Evolutionary conservation across 2,329 filamentous ascomycete species (phyloP).

Genomic region (Botrytis pseudocinerea): DNA sequence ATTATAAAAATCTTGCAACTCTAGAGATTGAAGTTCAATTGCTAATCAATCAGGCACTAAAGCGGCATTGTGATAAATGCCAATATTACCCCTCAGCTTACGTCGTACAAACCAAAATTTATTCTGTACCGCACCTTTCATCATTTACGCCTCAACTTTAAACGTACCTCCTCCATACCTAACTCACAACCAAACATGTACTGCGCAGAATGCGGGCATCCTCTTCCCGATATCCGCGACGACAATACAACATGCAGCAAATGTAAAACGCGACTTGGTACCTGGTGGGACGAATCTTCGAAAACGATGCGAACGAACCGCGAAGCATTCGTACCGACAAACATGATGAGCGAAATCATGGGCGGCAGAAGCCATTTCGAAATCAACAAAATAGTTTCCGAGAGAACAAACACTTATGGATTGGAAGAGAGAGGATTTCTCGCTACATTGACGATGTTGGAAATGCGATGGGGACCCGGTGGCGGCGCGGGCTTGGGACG

Average conservation of each 20-base stretch:
- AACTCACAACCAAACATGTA: conserved; percentile 29
- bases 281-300: conserved; percentile 40
- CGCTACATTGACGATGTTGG: conserved; percentile 51
- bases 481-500: conserved; percentile 55
- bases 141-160: not conserved
- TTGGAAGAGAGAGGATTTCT: conserved; percentile 66
- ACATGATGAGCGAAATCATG: conserved; percentile 22
- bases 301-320: conserved; percentile 39
- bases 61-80: not conserved
- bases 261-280: conserved; percentile 39
- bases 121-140: conserved; percentile 1
- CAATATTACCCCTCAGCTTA: conserved; percentile 7
- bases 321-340: conserved; percentile 32
- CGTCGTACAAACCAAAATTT: conserved; percentile 16
- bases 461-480: conserved; percentile 62
- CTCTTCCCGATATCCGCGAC: conserved; percentile 34
- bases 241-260: conserved; percentile 38
- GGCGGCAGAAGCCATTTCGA: conserved; percentile 21
- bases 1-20: not conserved
- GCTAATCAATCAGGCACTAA: not conserved
- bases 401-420: conserved; percentile 44
- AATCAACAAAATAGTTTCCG: conserved; percentile 28
- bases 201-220: conserved; percentile 39
- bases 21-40: not conserved
- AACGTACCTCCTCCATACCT: not conserved